Percentiles rank a stretch among this genome's conserved stretches.
Evolutionary conservation across 352 stramenopile species (phyloP).

Genomic region (Pythium biforme): DNA sequence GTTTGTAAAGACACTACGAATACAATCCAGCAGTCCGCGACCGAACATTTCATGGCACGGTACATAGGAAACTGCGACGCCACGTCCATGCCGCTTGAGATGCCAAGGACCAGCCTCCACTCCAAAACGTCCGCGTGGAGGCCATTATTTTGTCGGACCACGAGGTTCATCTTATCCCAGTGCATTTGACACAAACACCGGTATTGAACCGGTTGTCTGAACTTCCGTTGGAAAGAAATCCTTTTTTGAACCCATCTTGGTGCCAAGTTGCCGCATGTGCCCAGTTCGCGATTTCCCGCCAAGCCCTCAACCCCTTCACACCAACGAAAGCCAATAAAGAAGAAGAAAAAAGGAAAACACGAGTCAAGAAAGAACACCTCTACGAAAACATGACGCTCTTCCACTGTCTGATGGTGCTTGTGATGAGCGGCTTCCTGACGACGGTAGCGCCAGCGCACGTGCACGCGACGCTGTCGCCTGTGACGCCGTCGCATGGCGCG

Average conservation of each 20-base stretch:
- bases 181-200: neutral
- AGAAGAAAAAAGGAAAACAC: neutral
- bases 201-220: neutral
- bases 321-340: neutral
- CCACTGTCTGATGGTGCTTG: neutral
- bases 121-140: no score
- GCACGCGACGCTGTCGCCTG: neutral
- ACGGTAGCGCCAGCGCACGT: neutral
- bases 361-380: neutral
- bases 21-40: no score
- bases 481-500: neutral
- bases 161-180: neutral
- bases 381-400: neutral
- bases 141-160: no score
- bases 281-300: constrained; percentile 7
- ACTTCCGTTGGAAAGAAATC: constrained; percentile 4
- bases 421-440: neutral
- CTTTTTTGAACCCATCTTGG: constrained; percentile 11
- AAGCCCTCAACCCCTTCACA: neutral
- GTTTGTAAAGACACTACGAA: no score
- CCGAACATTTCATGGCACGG: no score
- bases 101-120: no score
- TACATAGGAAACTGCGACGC: no score
- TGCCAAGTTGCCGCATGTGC: neutral
- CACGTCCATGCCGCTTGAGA: no score